Evolutionary conservation across 2,329 filamentous ascomycete genomes (phyloP), one percentile per base, ranked within the genome.

Genomic region (Xylariaceae sp.): DNA sequence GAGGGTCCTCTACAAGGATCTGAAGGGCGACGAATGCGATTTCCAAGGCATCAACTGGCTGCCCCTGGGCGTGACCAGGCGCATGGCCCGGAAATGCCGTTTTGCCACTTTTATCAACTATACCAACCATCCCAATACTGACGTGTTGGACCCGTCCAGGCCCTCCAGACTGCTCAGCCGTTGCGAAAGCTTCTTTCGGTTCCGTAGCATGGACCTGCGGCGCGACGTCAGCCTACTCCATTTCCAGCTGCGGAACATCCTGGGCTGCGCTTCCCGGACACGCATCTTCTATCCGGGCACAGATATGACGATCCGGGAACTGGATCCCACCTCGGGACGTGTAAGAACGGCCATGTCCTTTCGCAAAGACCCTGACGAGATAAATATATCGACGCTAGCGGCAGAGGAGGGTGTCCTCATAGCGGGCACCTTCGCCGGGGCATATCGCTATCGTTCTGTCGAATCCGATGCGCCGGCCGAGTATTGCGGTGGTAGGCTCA

Each of bases 211-310:
- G 68, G 66, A 74, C 44, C 64, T 81, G 29, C 66, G 69, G 31
- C 65, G 64, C 14, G 65, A 77, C 35, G 64, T 78, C 16, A 65
- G 70, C 44, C 59, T 83, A 13, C 65, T 75, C n/a, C 80, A 84
- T 59, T 83, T 83, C 44, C 80, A 84, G 53, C 64, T 83, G 9
- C 74, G 80, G 30, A 81, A 80, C 50, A 65, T 81, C 12, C 60
- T 84, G 14, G 75, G 74, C 2, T 73, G 71, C 50, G 67, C 73
- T 4, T 75, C 73, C 7, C 66, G 71, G 21, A 72, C 70, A 5
- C 70, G 73, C 29, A 66, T 69, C 7, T 83, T 75, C 53, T 83
- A 81, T 50, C 71, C 77, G 3, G 68, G 68, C 24, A 55, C 58
- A 16, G 23, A 36, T 28, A 64, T 63, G 34, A 66, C 68, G 11